Percentiles rank a stretch among this genome's conserved stretches.
These are phyloP conservation scores for Emiliania huxleyi DNA, from an alignment of 78 protist species.

Conservation along the genomic window DNA sequence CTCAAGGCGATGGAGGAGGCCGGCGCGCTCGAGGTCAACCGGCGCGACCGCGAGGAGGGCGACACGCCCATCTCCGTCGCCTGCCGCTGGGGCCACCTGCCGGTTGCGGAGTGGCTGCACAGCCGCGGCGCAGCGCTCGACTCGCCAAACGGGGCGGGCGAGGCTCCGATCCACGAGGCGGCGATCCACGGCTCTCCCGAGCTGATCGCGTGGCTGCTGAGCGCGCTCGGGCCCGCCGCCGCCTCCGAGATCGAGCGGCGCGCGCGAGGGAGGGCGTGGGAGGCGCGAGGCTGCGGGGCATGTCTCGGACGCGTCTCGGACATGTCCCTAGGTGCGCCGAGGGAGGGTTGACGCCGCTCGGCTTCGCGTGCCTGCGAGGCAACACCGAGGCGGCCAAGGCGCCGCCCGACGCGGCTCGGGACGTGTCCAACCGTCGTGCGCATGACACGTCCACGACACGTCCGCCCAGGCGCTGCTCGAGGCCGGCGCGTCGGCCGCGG, in stretches of 20 bases:
- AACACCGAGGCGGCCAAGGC: background rate
- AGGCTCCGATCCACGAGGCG: background rate
- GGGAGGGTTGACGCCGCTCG: background rate
- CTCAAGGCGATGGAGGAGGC: background rate
- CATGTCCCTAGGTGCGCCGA: too few species aligned
- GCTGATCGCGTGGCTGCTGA: background rate
- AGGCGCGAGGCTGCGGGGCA: too few species aligned
- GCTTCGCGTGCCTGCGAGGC: background rate
- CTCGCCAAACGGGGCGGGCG: background rate
- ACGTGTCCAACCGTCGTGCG: background rate
- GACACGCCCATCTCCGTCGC: background rate
- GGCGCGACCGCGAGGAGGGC: background rate
- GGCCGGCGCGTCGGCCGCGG: background rate
- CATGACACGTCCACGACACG: too few species aligned
- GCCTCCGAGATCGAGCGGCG: background rate
- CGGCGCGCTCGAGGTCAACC: background rate
- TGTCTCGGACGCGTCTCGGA: too few species aligned
- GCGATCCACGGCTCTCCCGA: background rate
- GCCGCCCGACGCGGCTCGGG: background rate
- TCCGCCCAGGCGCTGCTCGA: background rate
- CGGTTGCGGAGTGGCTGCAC: background rate
- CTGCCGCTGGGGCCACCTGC: background rate
- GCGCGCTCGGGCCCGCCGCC: background rate
- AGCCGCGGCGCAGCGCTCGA: background rate
- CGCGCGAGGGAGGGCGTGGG: too few species aligned